Base-by-base conservation (phyloP, 2,329 filamentous ascomycete genomes). In the Neonectria hederae region DNA sequence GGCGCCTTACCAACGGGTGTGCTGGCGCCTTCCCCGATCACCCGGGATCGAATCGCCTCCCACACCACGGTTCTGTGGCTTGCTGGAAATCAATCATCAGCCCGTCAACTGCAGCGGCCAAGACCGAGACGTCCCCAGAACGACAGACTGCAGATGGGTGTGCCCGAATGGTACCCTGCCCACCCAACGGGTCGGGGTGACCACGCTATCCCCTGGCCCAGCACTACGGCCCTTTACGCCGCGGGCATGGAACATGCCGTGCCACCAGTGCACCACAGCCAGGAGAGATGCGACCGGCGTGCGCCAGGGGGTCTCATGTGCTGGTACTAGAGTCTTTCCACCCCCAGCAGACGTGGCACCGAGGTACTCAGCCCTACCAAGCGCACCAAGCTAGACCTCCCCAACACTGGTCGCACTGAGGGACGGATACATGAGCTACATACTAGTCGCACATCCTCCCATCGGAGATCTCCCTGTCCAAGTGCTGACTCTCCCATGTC, bases 331-430 rank as follows among this genome's bases (percentile, higher is more conserved):
- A n/a, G n/a, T n/a, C n/a, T n/a, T n/a, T n/a, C 62, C 70, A 71
- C 65, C 60, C 66, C 70, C 65, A 65, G 65, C 59, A 53, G 69
- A 70, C 66, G 69, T 73, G 70, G 67, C 71, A 73, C 61, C 52
- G 42, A 63, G 62, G 59, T 68, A 68, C 68, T 73, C 71, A 73
- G 71, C 71, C 71, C 71, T 73, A 73, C 71, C 66, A 59, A 61
- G 51, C 55, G 55, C 55, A 35, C 22, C 49, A 54, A 30, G 19
- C 42, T 30, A 58, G 42, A 30, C 21, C n/a, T 52, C 42, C 38
- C n/a, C 38, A 21, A n/a, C 38, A 11, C n/a, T 52, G 55, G 38
- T 38, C 13, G 5, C 38, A 14, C 42, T n/a, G 24, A 40, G 38
- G 24, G n/a, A 40, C 22, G 21, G 17, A 43, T 22, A 32, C 51